Conservation (phyloP, 163 green algal species). For the Prototheca cutis region DNA sequence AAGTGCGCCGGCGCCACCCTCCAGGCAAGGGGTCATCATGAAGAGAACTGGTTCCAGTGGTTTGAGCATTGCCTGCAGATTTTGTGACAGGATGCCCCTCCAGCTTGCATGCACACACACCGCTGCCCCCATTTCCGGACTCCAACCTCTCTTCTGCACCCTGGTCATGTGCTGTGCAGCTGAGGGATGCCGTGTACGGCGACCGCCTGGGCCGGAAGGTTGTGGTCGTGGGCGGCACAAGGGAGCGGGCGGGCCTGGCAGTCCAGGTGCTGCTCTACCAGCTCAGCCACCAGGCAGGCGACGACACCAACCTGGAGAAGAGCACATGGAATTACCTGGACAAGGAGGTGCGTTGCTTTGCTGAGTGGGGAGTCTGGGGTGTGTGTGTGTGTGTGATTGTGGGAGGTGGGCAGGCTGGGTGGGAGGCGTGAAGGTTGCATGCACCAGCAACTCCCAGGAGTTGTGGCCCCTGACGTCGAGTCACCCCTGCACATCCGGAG, state of each 20-base stretch:
- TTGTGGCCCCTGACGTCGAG: too few relatives aligned
- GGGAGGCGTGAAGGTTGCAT: background rate
- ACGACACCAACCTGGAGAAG: background rate
- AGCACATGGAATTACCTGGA: conserved; percentile 14
- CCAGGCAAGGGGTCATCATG: background rate
- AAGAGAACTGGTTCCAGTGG: background rate
- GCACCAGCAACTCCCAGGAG: too few relatives aligned
- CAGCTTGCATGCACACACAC: too few relatives aligned
- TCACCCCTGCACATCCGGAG: too few relatives aligned
- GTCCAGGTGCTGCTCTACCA: conserved; percentile 20
- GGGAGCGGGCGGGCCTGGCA: conserved; percentile 7
- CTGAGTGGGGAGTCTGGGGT: too few relatives aligned
- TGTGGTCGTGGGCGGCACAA: conserved; percentile 1
- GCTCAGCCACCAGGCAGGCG: background rate
- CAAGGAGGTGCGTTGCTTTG: conserved; percentile 1
- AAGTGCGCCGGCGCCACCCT: conserved; percentile 12
- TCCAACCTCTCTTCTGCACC: too few relatives aligned
- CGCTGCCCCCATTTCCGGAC: too few relatives aligned
- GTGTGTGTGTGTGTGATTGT: too few relatives aligned
- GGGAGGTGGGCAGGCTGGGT: too few relatives aligned
- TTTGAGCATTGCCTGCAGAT: background rate
- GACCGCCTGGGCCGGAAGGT: conserved; percentile 19
- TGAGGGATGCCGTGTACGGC: conserved; percentile 13
- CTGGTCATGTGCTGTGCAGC: too few relatives aligned
- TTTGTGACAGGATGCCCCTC: too few relatives aligned